phyloP scores from a whole-genome alignment of 306 rosid genomes.

The Ziziphus jujuba region DNA sequence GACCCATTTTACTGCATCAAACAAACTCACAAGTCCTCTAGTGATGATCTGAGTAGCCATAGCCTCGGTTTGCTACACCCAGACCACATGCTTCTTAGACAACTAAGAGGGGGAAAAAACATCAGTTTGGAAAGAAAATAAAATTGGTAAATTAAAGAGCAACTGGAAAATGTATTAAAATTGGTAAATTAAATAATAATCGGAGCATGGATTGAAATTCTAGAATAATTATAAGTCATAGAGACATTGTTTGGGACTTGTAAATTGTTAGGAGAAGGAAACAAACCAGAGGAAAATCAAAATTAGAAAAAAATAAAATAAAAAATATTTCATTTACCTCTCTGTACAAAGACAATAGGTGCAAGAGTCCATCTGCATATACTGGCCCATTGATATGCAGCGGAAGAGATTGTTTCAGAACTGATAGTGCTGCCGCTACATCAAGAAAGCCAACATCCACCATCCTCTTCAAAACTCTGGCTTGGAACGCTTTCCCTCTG shows the following conservation, averaged over 20 bases:
- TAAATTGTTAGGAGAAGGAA: constrained; percentile 1
- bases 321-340: constrained; percentile 2
- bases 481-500: constrained; percentile 35
- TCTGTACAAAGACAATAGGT: neutral
- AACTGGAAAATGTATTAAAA: neutral
- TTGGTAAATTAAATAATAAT: no score
- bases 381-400: neutral
- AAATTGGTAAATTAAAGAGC: no score
- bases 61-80: no score
- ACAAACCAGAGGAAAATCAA: neutral
- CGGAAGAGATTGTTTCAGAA: constrained; percentile 30
- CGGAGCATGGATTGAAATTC: neutral
- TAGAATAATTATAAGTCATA: neutral
- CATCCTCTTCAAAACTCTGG: constrained; percentile 40
- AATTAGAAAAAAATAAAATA: neutral
- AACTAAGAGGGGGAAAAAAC: no score
- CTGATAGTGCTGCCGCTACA: constrained; percentile 23
- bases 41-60: no score
- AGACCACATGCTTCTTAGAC: no score
- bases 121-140: no score
- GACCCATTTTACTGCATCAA: no score
- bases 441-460: constrained; percentile 36
- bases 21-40: no score
- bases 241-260: neutral
- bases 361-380: constrained; percentile 4